Evolutionary conservation across 768 basidiomycete species (phyloP).

Genomic region (Mycena belliarum): DNA sequence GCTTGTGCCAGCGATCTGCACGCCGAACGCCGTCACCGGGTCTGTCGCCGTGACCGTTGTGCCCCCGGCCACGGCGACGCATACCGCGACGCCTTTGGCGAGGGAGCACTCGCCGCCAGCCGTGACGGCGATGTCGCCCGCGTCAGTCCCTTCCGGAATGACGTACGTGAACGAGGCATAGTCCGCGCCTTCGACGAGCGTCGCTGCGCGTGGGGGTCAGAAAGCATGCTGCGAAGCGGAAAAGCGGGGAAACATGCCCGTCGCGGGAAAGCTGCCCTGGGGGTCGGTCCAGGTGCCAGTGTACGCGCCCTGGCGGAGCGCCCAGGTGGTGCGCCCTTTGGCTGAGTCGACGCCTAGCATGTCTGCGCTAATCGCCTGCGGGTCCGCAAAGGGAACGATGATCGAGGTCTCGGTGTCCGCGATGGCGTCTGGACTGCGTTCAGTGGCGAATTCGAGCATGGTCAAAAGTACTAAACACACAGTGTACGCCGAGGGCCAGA

Average conservation of each 20-base stretch:
- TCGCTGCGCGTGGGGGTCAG: conserved; percentile 30
- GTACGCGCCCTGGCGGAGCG: conserved; percentile 15
- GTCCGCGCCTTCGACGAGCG: conserved; percentile 44
- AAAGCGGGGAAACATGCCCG: conserved; percentile 7
- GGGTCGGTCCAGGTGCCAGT: conserved; percentile 19
- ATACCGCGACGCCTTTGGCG: conserved; percentile 22
- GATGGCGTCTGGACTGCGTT: conserved; percentile 8
- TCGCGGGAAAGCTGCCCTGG: conserved; percentile 19
- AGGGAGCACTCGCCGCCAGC: conserved; percentile 30
- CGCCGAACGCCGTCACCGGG: conserved; percentile 25
- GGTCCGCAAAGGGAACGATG: conserved; percentile 17
- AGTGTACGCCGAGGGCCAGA: neutral
- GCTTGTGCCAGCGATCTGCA: too few species aligned
- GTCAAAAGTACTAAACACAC: neutral
- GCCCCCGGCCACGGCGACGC: conserved; percentile 22
- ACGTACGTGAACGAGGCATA: conserved; percentile 41
- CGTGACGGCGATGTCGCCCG: neutral
- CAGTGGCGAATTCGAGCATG: neutral
- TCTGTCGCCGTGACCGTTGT: conserved; percentile 20
- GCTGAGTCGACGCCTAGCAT: conserved; percentile 14
- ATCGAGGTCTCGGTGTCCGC: conserved; percentile 16
- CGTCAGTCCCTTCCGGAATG: conserved; percentile 9
- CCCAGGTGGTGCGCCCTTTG: conserved; percentile 16
- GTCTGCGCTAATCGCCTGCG: conserved; percentile 17
- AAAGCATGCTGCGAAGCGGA: neutral